Conservation (phyloP, 177 flowering plant genomes). For the Vitis hybrid region DNA sequence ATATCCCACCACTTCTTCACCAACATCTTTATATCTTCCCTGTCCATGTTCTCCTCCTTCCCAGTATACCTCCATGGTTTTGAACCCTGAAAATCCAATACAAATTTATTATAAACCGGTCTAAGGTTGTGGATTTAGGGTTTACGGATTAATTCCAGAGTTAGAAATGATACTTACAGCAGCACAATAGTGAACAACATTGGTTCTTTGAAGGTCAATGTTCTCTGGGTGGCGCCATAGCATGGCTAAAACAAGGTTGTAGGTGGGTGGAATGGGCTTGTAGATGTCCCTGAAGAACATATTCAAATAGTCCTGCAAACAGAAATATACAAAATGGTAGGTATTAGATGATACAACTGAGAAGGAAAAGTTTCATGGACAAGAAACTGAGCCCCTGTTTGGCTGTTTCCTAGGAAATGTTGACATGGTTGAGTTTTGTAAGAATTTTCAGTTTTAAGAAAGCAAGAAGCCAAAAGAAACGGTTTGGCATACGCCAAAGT, state of each 20-base stretch:
- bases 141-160: no score
- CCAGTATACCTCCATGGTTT: slow-evolving; percentile 38
- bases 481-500: no score
- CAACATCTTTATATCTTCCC: slow-evolving; percentile 28
- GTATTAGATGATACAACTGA: no score
- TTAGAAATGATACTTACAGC: slow-evolving; percentile 34
- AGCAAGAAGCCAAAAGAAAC: no score
- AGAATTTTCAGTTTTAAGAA: no score
- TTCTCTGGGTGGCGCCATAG: slow-evolving; percentile 84
- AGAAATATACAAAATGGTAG: neutral
- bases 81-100: no score
- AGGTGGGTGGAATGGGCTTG: slow-evolving; percentile 56
- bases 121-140: no score
- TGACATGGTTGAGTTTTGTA: no score
- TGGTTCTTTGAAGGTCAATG: slow-evolving; percentile 48
- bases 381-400: no score
- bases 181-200: slow-evolving; percentile 81
- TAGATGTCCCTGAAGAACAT: slow-evolving; percentile 65
- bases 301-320: slow-evolving; percentile 65
- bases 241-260: slow-evolving; percentile 78
- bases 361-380: no score
- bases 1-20: slow-evolving; percentile 34
- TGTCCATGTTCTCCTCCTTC: slow-evolving; percentile 30
- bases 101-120: no score
- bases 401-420: no score